A percentile compares a stretch with the other conserved stretches of the same genome.
These are phyloP conservation scores for Eimeria maxima DNA, from an alignment of 169 alveolate genomes.

Conservation along the genomic window DNA sequence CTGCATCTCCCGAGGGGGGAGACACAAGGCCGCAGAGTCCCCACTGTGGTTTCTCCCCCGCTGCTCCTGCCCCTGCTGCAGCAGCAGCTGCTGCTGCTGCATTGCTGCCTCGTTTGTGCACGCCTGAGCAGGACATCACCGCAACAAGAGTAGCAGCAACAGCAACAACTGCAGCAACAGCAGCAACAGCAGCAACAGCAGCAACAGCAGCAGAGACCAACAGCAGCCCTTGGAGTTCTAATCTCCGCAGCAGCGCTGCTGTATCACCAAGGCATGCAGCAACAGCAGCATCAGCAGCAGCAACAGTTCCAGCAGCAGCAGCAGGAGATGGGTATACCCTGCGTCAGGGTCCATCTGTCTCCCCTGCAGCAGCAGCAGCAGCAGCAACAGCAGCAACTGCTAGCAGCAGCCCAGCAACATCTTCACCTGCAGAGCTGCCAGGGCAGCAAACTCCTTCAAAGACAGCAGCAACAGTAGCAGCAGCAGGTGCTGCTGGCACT, in stretches of 20 bases:
- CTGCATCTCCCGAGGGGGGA: neutral
- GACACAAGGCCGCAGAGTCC: conserved; percentile 17
- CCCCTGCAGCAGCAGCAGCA: neutral
- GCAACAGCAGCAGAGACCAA: neutral
- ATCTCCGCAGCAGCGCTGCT: neutral
- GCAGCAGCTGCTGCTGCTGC: no score
- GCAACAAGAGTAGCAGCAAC: neutral
- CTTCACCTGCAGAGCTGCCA: neutral
- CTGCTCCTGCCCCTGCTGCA: no score
- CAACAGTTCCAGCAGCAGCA: neutral
- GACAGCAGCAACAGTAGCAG: conserved; percentile 25
- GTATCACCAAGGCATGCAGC: neutral
- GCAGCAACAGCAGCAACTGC: neutral
- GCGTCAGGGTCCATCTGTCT: neutral
- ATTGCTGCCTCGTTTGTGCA: neutral
- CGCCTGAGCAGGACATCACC: neutral
- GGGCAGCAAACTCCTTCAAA: neutral
- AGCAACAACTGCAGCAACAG: no score
- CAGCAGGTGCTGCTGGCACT: no score
- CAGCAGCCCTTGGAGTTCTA: neutral
- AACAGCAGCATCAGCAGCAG: neutral
- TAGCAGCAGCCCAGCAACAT: neutral
- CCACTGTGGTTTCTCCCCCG: neutral
- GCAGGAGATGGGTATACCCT: neutral
- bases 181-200: conserved; percentile 33